Conservation (phyloP, 1,284 basidiomycete species). For the Pseudozyma flocculosa region DNA sequence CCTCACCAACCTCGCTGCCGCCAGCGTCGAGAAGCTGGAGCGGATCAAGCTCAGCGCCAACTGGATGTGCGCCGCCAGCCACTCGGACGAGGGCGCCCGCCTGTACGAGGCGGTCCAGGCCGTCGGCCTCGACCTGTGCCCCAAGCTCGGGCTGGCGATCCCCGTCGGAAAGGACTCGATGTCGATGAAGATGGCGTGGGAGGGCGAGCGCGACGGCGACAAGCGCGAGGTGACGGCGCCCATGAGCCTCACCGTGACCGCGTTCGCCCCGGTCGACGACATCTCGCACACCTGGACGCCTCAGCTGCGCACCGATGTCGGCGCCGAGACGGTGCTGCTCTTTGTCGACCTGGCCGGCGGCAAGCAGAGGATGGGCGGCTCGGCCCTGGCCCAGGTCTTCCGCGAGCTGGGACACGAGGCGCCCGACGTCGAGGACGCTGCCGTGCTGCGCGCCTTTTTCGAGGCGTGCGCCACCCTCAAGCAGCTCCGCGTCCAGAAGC, state of each 20-base stretch:
- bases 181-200: constrained; percentile 99
- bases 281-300: constrained; percentile 89
- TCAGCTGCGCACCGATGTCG: constrained; percentile 68
- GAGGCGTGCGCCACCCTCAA: constrained; percentile 72
- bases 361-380: constrained; percentile 86
- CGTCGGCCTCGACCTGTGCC: constrained; percentile 90
- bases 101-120: constrained; percentile 92
- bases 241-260: constrained; percentile 88
- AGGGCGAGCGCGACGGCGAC: constrained; percentile 61
- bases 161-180: constrained; percentile 99
- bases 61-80: constrained; percentile 97
- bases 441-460: constrained; percentile 78
- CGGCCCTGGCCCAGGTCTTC: constrained; percentile 91
- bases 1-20: constrained; percentile 85
- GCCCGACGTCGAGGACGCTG: constrained; percentile 83
- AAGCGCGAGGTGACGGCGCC: constrained; percentile 84
- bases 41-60: constrained; percentile 93
- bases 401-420: constrained; percentile 83
- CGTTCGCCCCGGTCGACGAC: constrained; percentile 84
- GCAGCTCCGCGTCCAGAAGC: constrained; percentile 54
- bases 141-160: constrained; percentile 87
- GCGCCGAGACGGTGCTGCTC: constrained; percentile 67
- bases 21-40: constrained; percentile 71
- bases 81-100: constrained; percentile 83
- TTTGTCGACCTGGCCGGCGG: constrained; percentile 87